Percentiles rank a stretch among this genome's conserved stretches.
These are phyloP conservation scores for Pseudozyma tsukubaensis DNA, from an alignment of 1,284 basidiomycete species.

Conservation along the genomic window DNA sequence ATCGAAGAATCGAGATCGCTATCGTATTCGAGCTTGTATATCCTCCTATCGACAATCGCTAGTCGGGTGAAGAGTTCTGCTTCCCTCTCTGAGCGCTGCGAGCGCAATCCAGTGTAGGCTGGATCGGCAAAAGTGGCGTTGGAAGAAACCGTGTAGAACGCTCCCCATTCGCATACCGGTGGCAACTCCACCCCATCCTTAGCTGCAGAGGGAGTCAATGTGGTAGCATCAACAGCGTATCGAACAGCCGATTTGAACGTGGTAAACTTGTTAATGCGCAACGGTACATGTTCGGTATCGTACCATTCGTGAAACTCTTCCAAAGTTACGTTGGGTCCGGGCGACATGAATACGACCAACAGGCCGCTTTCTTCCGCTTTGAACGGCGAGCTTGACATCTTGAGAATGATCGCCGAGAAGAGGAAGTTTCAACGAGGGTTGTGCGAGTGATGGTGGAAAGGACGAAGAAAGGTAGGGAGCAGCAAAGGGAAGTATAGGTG, in stretches of 20 bases:
- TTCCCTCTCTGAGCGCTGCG: constrained; percentile 66
- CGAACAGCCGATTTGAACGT: constrained; percentile 33
- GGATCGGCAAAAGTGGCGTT: constrained; percentile 64
- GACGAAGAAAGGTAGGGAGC: not conserved
- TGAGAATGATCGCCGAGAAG: not conserved
- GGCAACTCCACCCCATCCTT: constrained; percentile 15
- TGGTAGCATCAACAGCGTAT: constrained; percentile 15
- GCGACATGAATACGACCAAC: constrained; percentile 64
- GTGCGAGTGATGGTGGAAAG: not conserved
- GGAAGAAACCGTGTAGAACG: constrained; percentile 67
- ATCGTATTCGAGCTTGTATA: constrained; percentile 63
- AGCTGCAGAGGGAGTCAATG: not conserved
- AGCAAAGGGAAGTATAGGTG: not conserved
- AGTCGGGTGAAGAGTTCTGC: constrained; percentile 67
- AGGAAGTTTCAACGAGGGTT: not conserved
- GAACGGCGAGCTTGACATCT: constrained; percentile 11
- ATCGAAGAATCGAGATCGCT: constrained; percentile 16
- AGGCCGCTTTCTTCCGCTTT: constrained; percentile 53
- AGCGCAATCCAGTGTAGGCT: constrained; percentile 66
- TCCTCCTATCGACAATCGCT: constrained; percentile 68
- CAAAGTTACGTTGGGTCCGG: constrained; percentile 54
- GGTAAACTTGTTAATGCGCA: constrained; percentile 56
- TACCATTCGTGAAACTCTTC: constrained; percentile 70
- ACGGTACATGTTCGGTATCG: constrained; percentile 70
- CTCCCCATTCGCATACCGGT: constrained; percentile 54